Base-by-base conservation (phyloP, 1,139 yeast species). In the Candida labiduridarum region DNA sequence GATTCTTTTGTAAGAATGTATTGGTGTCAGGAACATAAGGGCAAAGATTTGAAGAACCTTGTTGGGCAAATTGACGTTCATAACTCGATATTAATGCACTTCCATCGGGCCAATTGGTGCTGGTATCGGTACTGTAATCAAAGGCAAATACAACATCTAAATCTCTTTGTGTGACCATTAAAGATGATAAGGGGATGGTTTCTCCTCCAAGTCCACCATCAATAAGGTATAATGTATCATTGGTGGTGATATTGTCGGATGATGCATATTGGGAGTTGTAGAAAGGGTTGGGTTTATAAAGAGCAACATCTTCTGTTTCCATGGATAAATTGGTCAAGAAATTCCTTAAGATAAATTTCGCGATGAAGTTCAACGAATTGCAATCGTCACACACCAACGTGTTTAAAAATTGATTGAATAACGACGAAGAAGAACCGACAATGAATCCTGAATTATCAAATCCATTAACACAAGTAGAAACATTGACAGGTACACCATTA, bases 361-460 rank as follows among this genome's bases (percentile, higher is more conserved):
- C 66, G 12, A 84, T 77, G 27, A 78, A 66, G 34, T 82, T 64
- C 36, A 82, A 75, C 1, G 85, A 73, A 34, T 77, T 63, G 52
- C 76, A 72, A 30, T 63, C 64, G 8, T 66, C 71, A 55, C 77
- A 73, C 52, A 85, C 85, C 54, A 87, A 67, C 52, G 80, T 80
- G 52, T 86, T 70, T 41, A 87, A 65, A 59, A 86, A 83, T 62
- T 83, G 83, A 67, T 89, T 89, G 71, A 89, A 90, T 50, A 90
- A 72, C 0, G 94, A 77, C 0, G 96, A 87, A 0, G 96, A 87
- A 2, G 96, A 85, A 42, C 96, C 96, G 74, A 87, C 71, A 45
- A 87, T 75, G 62, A 83, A 89, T 1, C 95, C 96, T 15, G 90
- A 87, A 63, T 89, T 88, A 67, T 89, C 96, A 57, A 78, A 85